Base-by-base conservation (phyloP, 768 basidiomycete genomes). In the Lentinus brumalis region DNA sequence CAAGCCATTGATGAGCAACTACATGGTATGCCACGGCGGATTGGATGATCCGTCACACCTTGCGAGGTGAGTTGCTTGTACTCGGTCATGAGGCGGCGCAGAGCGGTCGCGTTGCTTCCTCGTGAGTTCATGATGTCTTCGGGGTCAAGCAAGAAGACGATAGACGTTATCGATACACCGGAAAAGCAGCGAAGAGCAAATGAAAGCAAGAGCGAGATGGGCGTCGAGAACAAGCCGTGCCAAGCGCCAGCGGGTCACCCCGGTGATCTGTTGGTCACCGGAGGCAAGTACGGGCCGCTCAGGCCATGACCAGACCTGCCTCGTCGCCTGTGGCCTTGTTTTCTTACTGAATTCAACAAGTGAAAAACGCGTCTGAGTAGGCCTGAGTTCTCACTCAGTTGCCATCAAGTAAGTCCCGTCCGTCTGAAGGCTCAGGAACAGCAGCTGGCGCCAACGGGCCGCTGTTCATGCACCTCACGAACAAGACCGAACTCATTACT, bases 11-110 rank as follows among this genome's bases (percentile, higher is more conserved):
- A 50, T 63, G 56, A 45, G 55, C 12, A 38, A 30, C 30, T 53
- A 45, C 21, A 30, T 42, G 57, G 62, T n/a, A 57, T 29, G 38
- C 16, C 32, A 44, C n/a, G n/a, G 46, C 26, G 46, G 21, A 26
- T 21, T 21, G 10, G 18, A 14, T 14, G 4, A 12, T 3, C 46
- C 26, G 46, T 7, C 39, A 56, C 59, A 89, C 88, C 91, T 78
- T 88, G 87, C 8, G 92, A 79, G 1, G 89, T 91, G 69, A 94
- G 81, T 66, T 91, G 91, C 73, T 87, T 91, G 80, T 94, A 94
- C 70, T 97, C 94, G 2, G 90, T 94, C 95, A 96, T 96, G 55
- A 96, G 79, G 46, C 94, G 83, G 62, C 91, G 83, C 49, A 92
- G 78, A 10, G 94, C 94, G 6, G 92, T 95, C 38, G 87, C 76